Evolutionary conservation across 306 rosid genomes (phyloP).

Genomic region (Quercus variabilis): DNA sequence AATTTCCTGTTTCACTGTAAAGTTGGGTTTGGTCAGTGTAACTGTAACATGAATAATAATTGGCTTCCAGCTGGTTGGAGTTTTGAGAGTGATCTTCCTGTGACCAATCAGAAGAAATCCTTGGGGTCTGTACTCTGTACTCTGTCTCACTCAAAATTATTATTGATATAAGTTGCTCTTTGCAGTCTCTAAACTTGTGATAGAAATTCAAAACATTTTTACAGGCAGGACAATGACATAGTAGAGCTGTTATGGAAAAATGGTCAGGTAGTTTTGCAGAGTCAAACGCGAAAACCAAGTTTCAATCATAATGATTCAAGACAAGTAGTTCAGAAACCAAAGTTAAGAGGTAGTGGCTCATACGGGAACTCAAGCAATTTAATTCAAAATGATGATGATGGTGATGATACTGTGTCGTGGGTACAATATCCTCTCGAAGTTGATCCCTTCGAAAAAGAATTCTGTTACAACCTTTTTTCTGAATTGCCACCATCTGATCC

Average conservation of each 20-base stretch:
- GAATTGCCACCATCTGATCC: slow-evolving; percentile 51
- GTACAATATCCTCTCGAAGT: slow-evolving; percentile 55
- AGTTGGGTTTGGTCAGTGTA: slow-evolving; percentile 19
- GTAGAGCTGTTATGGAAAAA: slow-evolving; percentile 80
- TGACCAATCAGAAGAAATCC: slow-evolving; percentile 50
- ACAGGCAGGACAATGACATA: slow-evolving; percentile 67
- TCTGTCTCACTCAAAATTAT: neutral
- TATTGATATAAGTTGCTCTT: neutral
- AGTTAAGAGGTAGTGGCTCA: slow-evolving; percentile 25
- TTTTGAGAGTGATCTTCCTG: slow-evolving; percentile 48
- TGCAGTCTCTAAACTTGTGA: slow-evolving; percentile 5
- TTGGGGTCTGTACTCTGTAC: slow-evolving; percentile 45
- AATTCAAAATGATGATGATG: slow-evolving; percentile 29
- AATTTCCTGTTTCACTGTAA: slow-evolving; percentile 34
- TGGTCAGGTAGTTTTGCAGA: slow-evolving; percentile 78
- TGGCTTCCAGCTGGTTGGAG: slow-evolving; percentile 51
- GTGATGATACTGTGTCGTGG: slow-evolving; percentile 64
- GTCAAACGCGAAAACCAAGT: slow-evolving; percentile 54
- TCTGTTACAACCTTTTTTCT: slow-evolving; percentile 49
- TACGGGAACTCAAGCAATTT: slow-evolving; percentile 43
- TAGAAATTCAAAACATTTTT: slow-evolving; percentile 15
- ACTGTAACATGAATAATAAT: slow-evolving; percentile 46
- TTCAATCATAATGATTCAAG: slow-evolving; percentile 32
- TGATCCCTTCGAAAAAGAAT: slow-evolving; percentile 59
- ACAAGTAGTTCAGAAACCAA: slow-evolving; percentile 37